phyloP scores from a whole-genome alignment of 768 basidiomycete genomes.

The Clavaria fumosa region DNA sequence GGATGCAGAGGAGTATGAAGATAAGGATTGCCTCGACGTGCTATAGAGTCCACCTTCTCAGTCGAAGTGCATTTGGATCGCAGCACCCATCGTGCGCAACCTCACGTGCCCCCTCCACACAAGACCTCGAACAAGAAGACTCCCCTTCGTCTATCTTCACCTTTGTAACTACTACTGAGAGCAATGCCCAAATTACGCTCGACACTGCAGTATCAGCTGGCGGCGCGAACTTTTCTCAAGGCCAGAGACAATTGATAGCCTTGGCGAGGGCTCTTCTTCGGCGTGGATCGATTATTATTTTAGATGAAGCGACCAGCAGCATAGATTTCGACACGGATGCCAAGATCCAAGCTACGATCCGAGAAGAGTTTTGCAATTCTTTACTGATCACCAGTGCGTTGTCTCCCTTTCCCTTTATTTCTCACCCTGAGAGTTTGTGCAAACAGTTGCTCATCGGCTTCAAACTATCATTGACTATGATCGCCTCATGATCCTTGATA shows the following conservation, averaged over 20 bases:
- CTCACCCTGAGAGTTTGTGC: neutral
- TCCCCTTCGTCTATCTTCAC: slow-evolving; percentile 28
- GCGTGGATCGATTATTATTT: slow-evolving; percentile 54
- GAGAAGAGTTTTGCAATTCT: slow-evolving; percentile 68
- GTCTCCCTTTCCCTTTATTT: neutral
- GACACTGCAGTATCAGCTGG: slow-evolving; percentile 74
- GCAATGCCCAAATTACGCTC: slow-evolving; percentile 42
- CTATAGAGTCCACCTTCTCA: slow-evolving; percentile 70
- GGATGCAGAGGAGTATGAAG: slow-evolving; percentile 50
- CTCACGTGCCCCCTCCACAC: slow-evolving; percentile 29
- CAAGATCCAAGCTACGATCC: slow-evolving; percentile 79
- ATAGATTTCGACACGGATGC: slow-evolving; percentile 81
- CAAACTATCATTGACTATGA: slow-evolving; percentile 73
- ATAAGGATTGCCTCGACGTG: slow-evolving; percentile 67
- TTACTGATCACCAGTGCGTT: slow-evolving; percentile 57
- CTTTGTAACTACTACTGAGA: slow-evolving; percentile 38
- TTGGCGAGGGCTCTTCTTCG: slow-evolving; percentile 72
- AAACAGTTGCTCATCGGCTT: slow-evolving; percentile 53
- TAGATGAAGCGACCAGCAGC: slow-evolving; percentile 77
- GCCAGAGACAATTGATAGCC: slow-evolving; percentile 77
- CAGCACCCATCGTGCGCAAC: slow-evolving; percentile 33
- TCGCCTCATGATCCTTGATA: slow-evolving; percentile 66
- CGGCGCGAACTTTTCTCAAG: slow-evolving; percentile 84
- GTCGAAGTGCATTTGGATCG: slow-evolving; percentile 31
- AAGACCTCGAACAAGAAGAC: slow-evolving; percentile 23